These are phyloP conservation scores for Kwoniella dejecticola DNA, from an alignment of 768 basidiomycete genomes.

Conservation along the genomic window DNA sequence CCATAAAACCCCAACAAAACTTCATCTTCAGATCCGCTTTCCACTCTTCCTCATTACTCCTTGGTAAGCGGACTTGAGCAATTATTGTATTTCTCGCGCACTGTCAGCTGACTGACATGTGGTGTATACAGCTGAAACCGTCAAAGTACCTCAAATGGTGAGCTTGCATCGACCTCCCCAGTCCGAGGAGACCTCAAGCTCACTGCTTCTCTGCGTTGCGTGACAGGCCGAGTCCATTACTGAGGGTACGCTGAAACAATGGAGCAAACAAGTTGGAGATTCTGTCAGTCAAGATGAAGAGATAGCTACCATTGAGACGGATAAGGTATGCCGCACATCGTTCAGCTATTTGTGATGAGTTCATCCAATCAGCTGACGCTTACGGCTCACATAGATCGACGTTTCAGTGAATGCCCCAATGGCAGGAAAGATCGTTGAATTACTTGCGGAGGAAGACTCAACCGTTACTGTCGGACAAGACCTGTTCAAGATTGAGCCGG, in stretches of 20 bases:
- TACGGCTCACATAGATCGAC: constrained; percentile 70
- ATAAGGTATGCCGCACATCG: too few relatives aligned
- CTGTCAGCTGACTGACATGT: neutral
- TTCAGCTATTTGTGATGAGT: too few relatives aligned
- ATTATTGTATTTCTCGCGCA: neutral
- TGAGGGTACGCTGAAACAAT: constrained; percentile 92
- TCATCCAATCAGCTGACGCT: neutral
- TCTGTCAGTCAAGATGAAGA: constrained; percentile 89
- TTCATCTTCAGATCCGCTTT: constrained; percentile 35
- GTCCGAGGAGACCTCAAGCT: neutral
- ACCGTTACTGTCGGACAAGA: constrained; percentile 95
- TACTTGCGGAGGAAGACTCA: constrained; percentile 86
- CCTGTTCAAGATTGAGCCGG: constrained; percentile 84
- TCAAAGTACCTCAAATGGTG: constrained; percentile 94
- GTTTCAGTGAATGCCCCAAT: constrained; percentile 92
- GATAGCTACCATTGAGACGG: constrained; percentile 96
- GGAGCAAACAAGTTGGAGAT: constrained; percentile 92
- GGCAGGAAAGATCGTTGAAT: constrained; percentile 81
- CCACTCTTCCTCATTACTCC: constrained; percentile 41
- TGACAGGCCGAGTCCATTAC: constrained; percentile 81
- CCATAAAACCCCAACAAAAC: constrained; percentile 10
- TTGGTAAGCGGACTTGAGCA: constrained; percentile 29
- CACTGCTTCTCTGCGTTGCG: neutral
- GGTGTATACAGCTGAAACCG: constrained; percentile 65
- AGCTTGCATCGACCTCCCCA: constrained; percentile 4